Conservation (phyloP, 306 rosid genomes). For the Sphenostylis stenocarpa region DNA sequence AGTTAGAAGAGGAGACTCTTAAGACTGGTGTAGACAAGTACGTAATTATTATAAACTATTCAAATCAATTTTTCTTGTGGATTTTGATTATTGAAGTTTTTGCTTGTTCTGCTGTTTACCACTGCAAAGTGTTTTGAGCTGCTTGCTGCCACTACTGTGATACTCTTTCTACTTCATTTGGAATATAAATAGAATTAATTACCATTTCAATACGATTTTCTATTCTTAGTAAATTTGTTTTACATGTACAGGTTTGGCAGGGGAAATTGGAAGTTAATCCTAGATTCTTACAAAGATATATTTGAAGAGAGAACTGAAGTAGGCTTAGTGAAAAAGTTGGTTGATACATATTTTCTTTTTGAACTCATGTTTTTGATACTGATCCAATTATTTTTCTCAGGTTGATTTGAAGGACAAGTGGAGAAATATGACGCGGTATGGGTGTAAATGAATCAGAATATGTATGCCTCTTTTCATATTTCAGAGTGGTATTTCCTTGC, state of each 20-base stretch:
- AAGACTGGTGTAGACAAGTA: conserved; percentile 51
- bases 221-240: conserved; percentile 17
- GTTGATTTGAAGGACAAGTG: conserved; percentile 62
- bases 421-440: conserved; percentile 14
- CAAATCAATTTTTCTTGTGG: background rate
- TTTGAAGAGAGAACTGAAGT: conserved; percentile 68
- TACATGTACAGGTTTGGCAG: conserved; percentile 47
- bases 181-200: background rate
- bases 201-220: conserved; percentile 7
- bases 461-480: background rate
- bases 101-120: background rate
- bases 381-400: conserved; percentile 39
- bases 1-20: conserved; percentile 57
- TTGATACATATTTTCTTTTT: background rate
- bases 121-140: background rate
- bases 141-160: background rate
- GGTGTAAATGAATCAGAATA: background rate
- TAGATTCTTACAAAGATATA: conserved; percentile 37
- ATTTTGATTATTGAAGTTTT: background rate
- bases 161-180: background rate
- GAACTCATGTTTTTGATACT: background rate
- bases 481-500: background rate
- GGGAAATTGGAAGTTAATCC: conserved; percentile 64
- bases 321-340: background rate
- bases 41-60: conserved; percentile 13